A percentile compares a stretch with the other conserved stretches of the same genome.
phyloP scores from a whole-genome alignment of 495 filamentous ascomycete species.

The Aeminium ludgeri region DNA sequence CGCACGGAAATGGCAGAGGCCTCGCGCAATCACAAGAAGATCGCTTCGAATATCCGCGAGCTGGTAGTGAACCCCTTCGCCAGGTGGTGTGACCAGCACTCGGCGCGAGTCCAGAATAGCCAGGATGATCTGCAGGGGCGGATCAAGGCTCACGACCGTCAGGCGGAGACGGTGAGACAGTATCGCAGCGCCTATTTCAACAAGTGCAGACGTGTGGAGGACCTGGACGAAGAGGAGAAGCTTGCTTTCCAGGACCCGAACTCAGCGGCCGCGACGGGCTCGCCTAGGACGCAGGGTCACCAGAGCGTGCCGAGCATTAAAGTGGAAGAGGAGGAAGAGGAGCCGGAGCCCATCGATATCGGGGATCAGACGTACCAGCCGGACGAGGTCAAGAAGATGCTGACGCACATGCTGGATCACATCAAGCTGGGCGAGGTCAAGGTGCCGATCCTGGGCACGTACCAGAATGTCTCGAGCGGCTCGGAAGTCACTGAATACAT shows the following conservation, averaged over 20 bases:
- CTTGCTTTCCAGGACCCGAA: slow-evolving; percentile 79
- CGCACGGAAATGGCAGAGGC: slow-evolving; percentile 90
- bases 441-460: slow-evolving; percentile 87
- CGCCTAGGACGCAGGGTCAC: slow-evolving; percentile 17
- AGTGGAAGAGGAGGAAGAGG: slow-evolving; percentile 37
- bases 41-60: slow-evolving; percentile 87
- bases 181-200: slow-evolving; percentile 94
- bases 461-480: slow-evolving; percentile 78
- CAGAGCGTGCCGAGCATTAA: slow-evolving; percentile 35
- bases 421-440: slow-evolving; percentile 80
- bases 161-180: slow-evolving; percentile 78
- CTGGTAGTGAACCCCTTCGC: slow-evolving; percentile 86
- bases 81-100: slow-evolving; percentile 90
- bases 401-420: slow-evolving; percentile 69
- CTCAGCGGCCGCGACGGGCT: slow-evolving; percentile 26
- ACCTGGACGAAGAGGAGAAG: slow-evolving; percentile 96
- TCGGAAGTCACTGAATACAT: slow-evolving; percentile 90
- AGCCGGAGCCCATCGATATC: slow-evolving; percentile 72
- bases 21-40: slow-evolving; percentile 78
- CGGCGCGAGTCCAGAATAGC: slow-evolving; percentile 73
- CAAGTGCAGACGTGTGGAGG: slow-evolving; percentile 90
- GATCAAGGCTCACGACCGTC: slow-evolving; percentile 84
- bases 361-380: slow-evolving; percentile 72
- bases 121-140: slow-evolving; percentile 80
- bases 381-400: slow-evolving; percentile 75